phyloP scores from a whole-genome alignment of 306 rosid species.

The Rosa multiflora region DNA sequence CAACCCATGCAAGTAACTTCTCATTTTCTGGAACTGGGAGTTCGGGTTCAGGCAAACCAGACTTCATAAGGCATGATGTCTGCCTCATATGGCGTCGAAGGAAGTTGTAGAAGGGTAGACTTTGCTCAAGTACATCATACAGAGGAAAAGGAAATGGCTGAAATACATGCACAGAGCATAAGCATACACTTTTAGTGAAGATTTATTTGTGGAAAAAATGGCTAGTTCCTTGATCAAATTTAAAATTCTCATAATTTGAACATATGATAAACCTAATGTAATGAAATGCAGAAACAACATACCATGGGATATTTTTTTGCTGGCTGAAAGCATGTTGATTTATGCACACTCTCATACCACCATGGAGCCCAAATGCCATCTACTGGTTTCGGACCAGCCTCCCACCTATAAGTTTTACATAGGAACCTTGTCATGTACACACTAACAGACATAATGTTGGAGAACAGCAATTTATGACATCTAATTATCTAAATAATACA shows the following conservation, averaged over 20 bases:
- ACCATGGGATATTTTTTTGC: conserved; percentile 59
- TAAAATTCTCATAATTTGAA: not conserved
- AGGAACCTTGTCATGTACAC: conserved; percentile 23
- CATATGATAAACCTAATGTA: not conserved
- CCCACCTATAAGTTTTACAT: conserved; percentile 62
- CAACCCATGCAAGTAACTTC: conserved; percentile 87
- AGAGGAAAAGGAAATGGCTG: conserved; percentile 67
- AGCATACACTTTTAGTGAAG: conserved; percentile 3
- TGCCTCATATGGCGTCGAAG: conserved; percentile 62
- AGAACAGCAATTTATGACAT: not conserved
- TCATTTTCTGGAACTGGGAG: conserved; percentile 82
- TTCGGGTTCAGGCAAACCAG: conserved; percentile 64
- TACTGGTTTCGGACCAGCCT: conserved; percentile 70
- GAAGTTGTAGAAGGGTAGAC: conserved; percentile 68
- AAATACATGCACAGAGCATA: conserved; percentile 23
- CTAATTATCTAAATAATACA: not conserved
- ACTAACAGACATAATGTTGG: not conserved
- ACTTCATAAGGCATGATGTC: conserved; percentile 42
- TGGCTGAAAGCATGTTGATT: conserved; percentile 59
- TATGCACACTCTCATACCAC: conserved; percentile 68
- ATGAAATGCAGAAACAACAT: conserved; percentile 15
- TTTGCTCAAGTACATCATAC: conserved; percentile 68
- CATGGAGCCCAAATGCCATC: conserved; percentile 91
- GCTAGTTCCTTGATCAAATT: not conserved
- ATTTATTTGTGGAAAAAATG: not conserved